Conservation (phyloP, 345 rosid genomes). For the Dipteronia sinensis region DNA sequence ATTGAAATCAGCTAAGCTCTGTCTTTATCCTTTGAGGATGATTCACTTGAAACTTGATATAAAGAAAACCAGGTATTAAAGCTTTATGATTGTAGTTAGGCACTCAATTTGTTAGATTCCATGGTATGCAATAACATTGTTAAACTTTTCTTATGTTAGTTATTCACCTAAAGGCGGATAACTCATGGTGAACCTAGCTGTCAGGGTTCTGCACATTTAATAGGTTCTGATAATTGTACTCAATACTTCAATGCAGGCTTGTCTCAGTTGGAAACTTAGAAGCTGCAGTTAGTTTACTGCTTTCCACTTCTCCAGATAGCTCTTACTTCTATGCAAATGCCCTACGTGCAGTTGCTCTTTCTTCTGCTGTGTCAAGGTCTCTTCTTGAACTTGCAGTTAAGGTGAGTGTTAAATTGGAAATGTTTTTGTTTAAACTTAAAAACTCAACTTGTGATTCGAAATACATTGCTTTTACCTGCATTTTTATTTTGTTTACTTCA, state of each 20-base stretch:
- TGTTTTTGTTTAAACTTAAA: background rate
- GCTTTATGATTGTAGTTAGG: background rate
- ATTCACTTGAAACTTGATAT: constrained; percentile 1
- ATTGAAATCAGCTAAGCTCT: background rate
- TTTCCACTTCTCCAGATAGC: constrained; percentile 89
- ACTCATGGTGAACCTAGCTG: background rate
- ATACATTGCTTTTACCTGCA: background rate
- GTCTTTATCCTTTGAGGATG: background rate
- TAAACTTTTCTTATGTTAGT: background rate
- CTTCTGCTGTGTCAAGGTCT: constrained; percentile 94
- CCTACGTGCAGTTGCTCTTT: constrained; percentile 93
- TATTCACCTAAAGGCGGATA: constrained; percentile 3
- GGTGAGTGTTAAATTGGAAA: constrained; percentile 41
- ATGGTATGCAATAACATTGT: background rate
- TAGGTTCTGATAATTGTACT: constrained; percentile 8
- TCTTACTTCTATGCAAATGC: constrained; percentile 91
- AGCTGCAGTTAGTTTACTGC: constrained; percentile 93
- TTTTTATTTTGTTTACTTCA: constrained; percentile 7
- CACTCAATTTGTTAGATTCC: background rate
- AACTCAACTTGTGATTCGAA: constrained; percentile 1
- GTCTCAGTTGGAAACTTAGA: constrained; percentile 91
- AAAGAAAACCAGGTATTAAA: background rate
- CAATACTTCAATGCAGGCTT: constrained; percentile 58
- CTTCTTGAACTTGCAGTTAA: constrained; percentile 96
- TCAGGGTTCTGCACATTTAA: constrained; percentile 1